Percentiles rank a stretch among this genome's conserved stretches.
These are phyloP conservation scores for Suillus clintonianus DNA, from an alignment of 768 basidiomycete species.

Conservation along the genomic window DNA sequence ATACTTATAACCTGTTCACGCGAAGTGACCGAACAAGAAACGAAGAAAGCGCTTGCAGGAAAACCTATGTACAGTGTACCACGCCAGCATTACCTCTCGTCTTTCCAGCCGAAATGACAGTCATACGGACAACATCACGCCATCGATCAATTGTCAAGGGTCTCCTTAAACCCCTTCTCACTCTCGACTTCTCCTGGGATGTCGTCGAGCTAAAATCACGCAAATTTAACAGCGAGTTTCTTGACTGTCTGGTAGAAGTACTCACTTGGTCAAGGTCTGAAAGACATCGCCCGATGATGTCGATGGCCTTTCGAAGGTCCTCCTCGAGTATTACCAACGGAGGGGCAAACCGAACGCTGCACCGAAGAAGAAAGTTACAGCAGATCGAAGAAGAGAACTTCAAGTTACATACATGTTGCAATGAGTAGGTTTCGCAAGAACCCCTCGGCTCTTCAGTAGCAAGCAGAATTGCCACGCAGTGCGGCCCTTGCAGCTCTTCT, in stretches of 20 bases:
- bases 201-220: slow-evolving; percentile 42
- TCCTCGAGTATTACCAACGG: slow-evolving; percentile 92
- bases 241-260: background rate
- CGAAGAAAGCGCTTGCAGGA: background rate
- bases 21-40: background rate
- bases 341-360: slow-evolving; percentile 93
- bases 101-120: background rate
- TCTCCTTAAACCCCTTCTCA: slow-evolving; percentile 57
- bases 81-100: background rate
- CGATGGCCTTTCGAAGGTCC: slow-evolving; percentile 74
- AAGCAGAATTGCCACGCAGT: slow-evolving; percentile 97
- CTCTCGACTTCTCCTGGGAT: slow-evolving; percentile 68
- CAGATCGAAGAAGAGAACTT: background rate
- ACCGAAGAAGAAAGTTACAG: slow-evolving; percentile 4
- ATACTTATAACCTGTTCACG: too few relatives aligned
- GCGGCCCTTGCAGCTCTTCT: slow-evolving; percentile 69
- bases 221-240: background rate
- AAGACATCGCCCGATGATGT: slow-evolving; percentile 75
- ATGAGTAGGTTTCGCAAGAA: slow-evolving; percentile 96
- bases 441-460: slow-evolving; percentile 85
- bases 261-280: slow-evolving; percentile 78
- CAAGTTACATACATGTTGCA: slow-evolving; percentile 75
- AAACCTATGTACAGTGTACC: background rate
- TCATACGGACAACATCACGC: background rate
- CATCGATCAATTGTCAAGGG: slow-evolving; percentile 21